Evolutionary conservation across 495 filamentous ascomycete species (phyloP).

Genomic region (Xylaria longipes): DNA sequence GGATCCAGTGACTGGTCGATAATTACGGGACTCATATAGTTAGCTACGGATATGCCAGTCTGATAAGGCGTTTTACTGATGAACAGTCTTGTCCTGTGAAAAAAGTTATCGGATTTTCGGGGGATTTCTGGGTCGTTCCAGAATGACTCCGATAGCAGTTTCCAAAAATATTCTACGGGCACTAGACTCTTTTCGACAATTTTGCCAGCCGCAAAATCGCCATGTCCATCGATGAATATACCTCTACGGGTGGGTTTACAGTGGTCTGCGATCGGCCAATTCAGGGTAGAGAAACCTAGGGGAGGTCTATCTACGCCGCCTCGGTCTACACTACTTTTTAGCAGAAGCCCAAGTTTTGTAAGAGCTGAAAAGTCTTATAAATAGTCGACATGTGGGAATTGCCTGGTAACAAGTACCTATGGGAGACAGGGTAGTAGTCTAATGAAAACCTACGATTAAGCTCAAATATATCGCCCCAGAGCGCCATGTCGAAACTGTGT

Average conservation of each 20-base stretch:
- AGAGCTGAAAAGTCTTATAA: background rate
- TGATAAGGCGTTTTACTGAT: background rate
- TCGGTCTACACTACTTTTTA: background rate
- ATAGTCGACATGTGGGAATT: background rate
- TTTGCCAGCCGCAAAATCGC: background rate
- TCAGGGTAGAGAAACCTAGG: background rate
- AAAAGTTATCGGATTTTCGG: slow-evolving; percentile 4
- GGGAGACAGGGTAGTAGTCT: background rate
- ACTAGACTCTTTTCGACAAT: background rate
- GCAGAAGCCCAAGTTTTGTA: background rate
- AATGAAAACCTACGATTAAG: background rate
- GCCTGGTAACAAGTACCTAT: background rate
- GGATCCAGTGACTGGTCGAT: background rate
- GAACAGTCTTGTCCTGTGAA: slow-evolving; percentile 8
- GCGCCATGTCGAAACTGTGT: background rate
- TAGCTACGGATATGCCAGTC: background rate
- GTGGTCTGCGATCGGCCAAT: background rate
- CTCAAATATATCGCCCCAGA: background rate
- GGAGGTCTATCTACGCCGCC: background rate
- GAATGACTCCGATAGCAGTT: slow-evolving; percentile 9
- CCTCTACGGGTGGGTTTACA: background rate
- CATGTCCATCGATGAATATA: background rate
- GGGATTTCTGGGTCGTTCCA: slow-evolving; percentile 4
- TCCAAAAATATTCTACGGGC: background rate
- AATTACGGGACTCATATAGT: background rate